Conservation (phyloP, 208 protist species). For the Entamoeba invadens region DNA sequence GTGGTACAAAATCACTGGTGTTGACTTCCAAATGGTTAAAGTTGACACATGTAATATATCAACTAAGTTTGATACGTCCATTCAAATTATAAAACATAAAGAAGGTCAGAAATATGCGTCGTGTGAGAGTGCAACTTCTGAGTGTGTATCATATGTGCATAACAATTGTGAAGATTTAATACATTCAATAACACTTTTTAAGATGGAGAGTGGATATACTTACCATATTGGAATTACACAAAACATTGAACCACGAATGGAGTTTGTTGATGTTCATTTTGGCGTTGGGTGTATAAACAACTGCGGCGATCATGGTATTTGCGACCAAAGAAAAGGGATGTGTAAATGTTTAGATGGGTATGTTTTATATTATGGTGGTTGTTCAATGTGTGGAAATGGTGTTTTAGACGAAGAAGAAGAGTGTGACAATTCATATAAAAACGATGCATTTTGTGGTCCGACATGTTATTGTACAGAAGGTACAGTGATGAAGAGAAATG, state of each 20-base stretch:
- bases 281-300: not conserved
- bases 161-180: not conserved
- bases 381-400: not conserved
- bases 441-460: not conserved
- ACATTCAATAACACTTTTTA: not conserved
- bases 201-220: not conserved
- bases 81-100: not conserved
- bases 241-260: not conserved
- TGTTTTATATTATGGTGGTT: not conserved
- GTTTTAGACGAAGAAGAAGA: not conserved
- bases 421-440: not conserved
- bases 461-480: not conserved
- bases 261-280: not conserved
- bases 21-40: not conserved
- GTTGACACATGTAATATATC: not conserved
- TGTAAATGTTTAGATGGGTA: not conserved
- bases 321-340: not conserved
- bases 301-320: not conserved
- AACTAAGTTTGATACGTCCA: not conserved
- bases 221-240: not conserved
- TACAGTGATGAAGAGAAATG: not conserved
- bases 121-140: not conserved
- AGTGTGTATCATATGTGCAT: not conserved
- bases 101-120: not conserved
- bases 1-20: not conserved